Base-by-base conservation (phyloP, 768 basidiomycete species). In the Saitozyma podzolica region DNA sequence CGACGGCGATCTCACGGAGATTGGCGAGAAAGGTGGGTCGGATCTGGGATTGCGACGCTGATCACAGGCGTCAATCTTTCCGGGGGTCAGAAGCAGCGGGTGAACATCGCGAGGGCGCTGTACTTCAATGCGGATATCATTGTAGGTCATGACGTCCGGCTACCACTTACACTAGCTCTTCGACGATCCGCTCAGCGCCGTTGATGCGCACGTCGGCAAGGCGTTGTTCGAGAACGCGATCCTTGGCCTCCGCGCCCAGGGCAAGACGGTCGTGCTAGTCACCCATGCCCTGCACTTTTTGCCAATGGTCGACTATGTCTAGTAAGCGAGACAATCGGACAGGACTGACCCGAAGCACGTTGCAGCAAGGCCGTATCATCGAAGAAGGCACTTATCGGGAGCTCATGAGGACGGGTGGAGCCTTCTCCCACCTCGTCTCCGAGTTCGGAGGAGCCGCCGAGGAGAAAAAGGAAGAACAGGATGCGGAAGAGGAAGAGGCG, bases 161-260 rank as follows among this genome's bases (percentile, higher is more conserved):
- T 58, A 10, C 39, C 43, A 13, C 37, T 39, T 6, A 20, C 55
- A 47, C 19, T 40, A 70, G 68, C 59, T 75, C 1, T 66, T 76
- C 58, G 77, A 72, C 40, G 69, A 69, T n/a, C 76, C 68, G 52
- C 63, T 70, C 41, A 65, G 71, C 41, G 64, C 42, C 51, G 86
- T 89, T 55, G 88, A 89, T 69, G 87, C 88, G 0, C 88, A 90
- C 68, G 89, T 90, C 54, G 88, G 87, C 0, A 85, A 85, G 68
- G 81, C 85, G 9, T 81, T 90, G 1, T 89, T 90, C 74, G 81
- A 85, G 50, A 83, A 85, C 58, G 88, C 86, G n/a, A 86, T 89
- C 68, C 65, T 86, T 9, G 81, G 81, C 11, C 82, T 85, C 1
- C 80, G 82, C 19, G 71, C 68, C 41, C 73, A 70, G 64, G 84